Evolutionary conservation across 1,284 basidiomycete species (phyloP), one percentile per base, ranked within the genome.

Genomic region (Tilletia caries): DNA sequence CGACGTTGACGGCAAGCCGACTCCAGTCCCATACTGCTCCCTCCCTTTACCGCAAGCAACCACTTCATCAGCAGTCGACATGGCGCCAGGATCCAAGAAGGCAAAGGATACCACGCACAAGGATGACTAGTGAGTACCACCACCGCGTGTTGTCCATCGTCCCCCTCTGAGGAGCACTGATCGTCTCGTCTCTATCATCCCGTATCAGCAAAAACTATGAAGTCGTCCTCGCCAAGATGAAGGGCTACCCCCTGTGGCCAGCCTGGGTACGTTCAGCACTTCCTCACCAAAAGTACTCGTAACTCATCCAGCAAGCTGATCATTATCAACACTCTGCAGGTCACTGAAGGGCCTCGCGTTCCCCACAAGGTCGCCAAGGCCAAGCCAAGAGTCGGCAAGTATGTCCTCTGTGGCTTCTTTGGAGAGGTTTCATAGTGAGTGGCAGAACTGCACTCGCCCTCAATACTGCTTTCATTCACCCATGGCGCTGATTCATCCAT

Each of bases 201-300:
- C 33, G 15, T 12, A 20, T 12, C 70, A 76, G 75, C 70, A 69
- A 75, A 29, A 67, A 69, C 68, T 87, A 91, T 81, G 93, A 96
- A 83, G 87, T 93, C 77, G 93, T 98, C 41, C 88, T 97, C 71
- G 93, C 89, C 48, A 94, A 96, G 86, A 86, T 98, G 81, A 92
- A 92, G 85, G 95, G 95, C 18, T 98, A 88, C 86, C 93, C 95
- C 15, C 88, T 91, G 34, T 98, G 95, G 95, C 92, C 92, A 70
- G 91, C 89, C 80, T 90, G 91, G 86, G 92, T 93, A 79, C 82
- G 90, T 86, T 23, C 2, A n/a, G n/a, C 44, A 18, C 48, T 41
- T 1, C 44, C 29, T 32, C 29, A 32, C 33, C 6, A 2, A n/a
- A 23, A 54, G n/a, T 23, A 54, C 15, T 5, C 13, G 23, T 2